A percentile compares a stretch with the other conserved stretches of the same genome.
Conservation (phyloP, 768 basidiomycete species). For the Lactarius hengduanensis region DNA sequence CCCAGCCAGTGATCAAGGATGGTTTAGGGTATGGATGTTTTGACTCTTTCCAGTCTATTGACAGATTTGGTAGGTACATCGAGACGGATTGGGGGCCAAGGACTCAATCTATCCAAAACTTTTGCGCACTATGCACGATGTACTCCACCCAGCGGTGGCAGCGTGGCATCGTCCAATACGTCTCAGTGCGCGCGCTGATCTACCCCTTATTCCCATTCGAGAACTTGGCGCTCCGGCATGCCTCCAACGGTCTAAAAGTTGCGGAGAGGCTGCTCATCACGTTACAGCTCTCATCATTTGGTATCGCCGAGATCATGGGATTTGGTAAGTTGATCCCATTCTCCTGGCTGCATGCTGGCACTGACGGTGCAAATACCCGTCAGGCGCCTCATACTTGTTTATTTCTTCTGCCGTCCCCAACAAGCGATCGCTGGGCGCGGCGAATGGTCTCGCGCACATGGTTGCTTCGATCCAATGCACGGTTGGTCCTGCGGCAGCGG, state of each 20-base stretch:
- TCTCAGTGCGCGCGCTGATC: constrained; percentile 31
- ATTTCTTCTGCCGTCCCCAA: constrained; percentile 64
- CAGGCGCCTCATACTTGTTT: constrained; percentile 68
- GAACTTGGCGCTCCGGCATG: background rate
- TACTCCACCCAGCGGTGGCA: too few species aligned
- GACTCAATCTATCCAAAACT: too few species aligned
- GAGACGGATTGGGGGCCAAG: too few species aligned
- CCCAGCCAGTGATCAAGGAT: too few species aligned
- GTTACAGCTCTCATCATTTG: background rate
- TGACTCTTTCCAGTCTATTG: too few species aligned
- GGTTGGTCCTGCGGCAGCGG: constrained; percentile 54
- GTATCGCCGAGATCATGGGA: background rate
- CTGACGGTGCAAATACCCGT: background rate
- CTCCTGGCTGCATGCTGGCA: too few species aligned
- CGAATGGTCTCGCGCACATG: constrained; percentile 53
- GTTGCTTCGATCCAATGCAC: constrained; percentile 40
- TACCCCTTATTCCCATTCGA: constrained; percentile 34
- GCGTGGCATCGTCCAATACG: constrained; percentile 39
- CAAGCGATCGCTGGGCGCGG: constrained; percentile 61
- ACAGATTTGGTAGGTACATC: too few species aligned
- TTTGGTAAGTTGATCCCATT: background rate
- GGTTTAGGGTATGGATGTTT: too few species aligned
- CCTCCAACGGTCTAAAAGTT: background rate
- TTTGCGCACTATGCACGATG: too few species aligned
- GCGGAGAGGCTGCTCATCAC: background rate